Evolutionary conservation across 169 alveolate species (phyloP).

Genomic region (Plasmodium adleri): DNA sequence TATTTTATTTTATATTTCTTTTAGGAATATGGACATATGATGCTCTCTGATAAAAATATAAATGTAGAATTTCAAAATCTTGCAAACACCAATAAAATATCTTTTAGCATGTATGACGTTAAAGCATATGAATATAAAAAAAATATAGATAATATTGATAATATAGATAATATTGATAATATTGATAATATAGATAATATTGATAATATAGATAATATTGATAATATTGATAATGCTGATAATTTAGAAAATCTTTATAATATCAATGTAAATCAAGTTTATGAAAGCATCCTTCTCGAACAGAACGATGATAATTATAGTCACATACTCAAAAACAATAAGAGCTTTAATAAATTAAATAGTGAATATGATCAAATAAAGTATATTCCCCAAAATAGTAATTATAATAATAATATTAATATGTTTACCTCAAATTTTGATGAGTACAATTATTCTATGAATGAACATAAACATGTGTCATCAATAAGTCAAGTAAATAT

Average conservation of each 20-base stretch:
- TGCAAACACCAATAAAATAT: too few relatives aligned
- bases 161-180: not conserved
- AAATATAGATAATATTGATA: not conserved
- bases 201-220: not conserved
- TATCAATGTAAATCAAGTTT: slow-evolving; percentile 33
- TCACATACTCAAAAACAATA: not conserved
- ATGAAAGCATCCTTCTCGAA: slow-evolving; percentile 22
- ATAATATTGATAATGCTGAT: not conserved
- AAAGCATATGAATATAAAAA: not conserved
- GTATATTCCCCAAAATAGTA: not conserved
- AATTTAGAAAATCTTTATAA: slow-evolving; percentile 13
- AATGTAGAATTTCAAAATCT: not conserved
- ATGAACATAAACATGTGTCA: not conserved
- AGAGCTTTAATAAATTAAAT: not conserved
- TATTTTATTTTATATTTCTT: not conserved
- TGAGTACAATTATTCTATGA: slow-evolving; percentile 2
- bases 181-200: not conserved
- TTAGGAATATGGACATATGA: slow-evolving; percentile 55
- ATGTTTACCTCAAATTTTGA: not conserved
- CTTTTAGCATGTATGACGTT: too few relatives aligned
- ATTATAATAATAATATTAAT: not conserved
- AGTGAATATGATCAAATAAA: not conserved
- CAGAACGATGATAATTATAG: not conserved
- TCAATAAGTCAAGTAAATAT: not conserved
- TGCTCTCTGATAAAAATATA: slow-evolving; percentile 44